Percentiles rank a stretch among this genome's conserved stretches.
These are phyloP conservation scores for Coix lacrymajobi DNA, from an alignment of 176 grass and related monocot species.

Conservation along the genomic window DNA sequence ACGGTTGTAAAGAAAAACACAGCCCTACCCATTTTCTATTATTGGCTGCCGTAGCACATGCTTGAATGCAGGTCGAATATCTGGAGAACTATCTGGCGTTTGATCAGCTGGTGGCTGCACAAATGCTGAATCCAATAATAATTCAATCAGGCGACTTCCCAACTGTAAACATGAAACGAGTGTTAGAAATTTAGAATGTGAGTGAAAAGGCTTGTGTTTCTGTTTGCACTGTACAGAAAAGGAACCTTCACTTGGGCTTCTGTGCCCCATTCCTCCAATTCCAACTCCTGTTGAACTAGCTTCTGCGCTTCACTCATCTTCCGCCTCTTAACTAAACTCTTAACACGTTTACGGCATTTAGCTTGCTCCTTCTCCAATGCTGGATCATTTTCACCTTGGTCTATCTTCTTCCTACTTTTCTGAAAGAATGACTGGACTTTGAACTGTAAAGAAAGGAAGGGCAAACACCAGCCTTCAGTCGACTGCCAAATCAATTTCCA, in stretches of 20 bases:
- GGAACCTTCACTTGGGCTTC: constrained; percentile 84
- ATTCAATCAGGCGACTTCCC: constrained; percentile 75
- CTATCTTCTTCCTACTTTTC: constrained; percentile 61
- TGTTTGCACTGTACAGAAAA: background rate
- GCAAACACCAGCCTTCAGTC: background rate
- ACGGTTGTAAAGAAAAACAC: background rate
- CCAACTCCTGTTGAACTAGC: constrained; percentile 73
- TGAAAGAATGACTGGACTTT: constrained; percentile 82
- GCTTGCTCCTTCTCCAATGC: constrained; percentile 49
- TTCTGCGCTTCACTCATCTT: constrained; percentile 69
- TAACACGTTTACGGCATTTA: constrained; percentile 54
- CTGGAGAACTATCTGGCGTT: constrained; percentile 53
- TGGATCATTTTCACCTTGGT: constrained; percentile 44
- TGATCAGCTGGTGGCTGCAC: constrained; percentile 63
- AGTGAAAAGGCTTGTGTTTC: constrained; percentile 11
- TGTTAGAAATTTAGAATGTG: constrained; percentile 1
- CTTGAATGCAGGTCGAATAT: constrained; percentile 91
- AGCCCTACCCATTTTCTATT: constrained; percentile 68
- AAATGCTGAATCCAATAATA: constrained; percentile 88
- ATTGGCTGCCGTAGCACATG: constrained; percentile 49
- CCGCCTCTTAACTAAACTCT: constrained; percentile 57
- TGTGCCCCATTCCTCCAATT: constrained; percentile 75
- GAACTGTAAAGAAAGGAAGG: constrained; percentile 46
- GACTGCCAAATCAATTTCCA: background rate
- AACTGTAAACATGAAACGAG: constrained; percentile 51